phyloP scores from a whole-genome alignment of 257 asterid genomes.

The Penstemon davidsonii region DNA sequence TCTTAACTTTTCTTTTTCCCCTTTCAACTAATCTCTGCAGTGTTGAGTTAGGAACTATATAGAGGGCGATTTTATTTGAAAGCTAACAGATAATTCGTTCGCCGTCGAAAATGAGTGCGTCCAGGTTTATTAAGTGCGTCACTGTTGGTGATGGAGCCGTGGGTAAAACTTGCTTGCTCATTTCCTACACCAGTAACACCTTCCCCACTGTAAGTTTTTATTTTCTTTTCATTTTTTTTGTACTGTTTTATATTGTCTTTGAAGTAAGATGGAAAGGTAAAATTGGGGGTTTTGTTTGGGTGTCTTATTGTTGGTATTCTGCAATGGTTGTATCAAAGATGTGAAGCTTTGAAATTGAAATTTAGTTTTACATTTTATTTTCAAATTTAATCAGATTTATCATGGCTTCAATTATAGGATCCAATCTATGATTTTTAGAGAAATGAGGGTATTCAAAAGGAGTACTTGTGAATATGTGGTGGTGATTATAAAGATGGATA shows the following conservation, averaged over 20 bases:
- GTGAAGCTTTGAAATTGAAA: slow-evolving; percentile 22
- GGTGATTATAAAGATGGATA: not conserved
- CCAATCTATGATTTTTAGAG: too few relatives aligned
- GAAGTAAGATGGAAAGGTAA: not conserved
- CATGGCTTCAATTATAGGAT: not conserved
- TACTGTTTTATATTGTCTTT: not conserved
- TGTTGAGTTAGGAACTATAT: slow-evolving; percentile 11
- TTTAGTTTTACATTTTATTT: not conserved
- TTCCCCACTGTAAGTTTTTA: slow-evolving; percentile 57
- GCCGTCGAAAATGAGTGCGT: slow-evolving; percentile 66
- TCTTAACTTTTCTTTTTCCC: slow-evolving; percentile 5
- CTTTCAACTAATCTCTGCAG: slow-evolving; percentile 25
- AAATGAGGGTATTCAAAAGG: not conserved
- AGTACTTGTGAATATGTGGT: not conserved
- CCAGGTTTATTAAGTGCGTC: slow-evolving; percentile 80
- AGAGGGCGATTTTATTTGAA: not conserved
- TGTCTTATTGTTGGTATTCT: not conserved
- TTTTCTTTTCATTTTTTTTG: not conserved
- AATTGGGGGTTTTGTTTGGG: slow-evolving; percentile 18
- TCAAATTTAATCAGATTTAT: not conserved
- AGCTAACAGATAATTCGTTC: slow-evolving; percentile 29
- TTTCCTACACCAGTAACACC: slow-evolving; percentile 82
- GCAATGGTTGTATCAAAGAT: not conserved
- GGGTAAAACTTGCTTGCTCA: slow-evolving; percentile 82
- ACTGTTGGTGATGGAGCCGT: slow-evolving; percentile 89